A percentile compares a stretch with the other conserved stretches of the same genome.
Conservation (phyloP, 2,329 filamentous ascomycete species). For the Colletotrichum sp. region DNA sequence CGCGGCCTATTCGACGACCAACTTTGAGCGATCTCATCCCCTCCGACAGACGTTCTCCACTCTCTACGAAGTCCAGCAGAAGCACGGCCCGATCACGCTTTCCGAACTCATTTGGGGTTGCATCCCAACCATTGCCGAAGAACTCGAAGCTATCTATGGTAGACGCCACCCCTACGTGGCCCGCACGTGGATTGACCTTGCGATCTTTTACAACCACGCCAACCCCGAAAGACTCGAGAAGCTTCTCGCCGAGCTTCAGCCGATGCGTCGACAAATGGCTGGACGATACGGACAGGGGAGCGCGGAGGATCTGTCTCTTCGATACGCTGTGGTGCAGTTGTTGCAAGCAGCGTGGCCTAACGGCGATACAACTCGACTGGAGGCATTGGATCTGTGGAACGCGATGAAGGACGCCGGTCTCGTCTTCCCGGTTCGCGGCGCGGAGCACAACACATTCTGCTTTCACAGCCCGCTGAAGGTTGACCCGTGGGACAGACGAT, state of each 20-base stretch:
- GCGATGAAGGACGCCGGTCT: constrained; percentile 37
- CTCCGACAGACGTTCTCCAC: constrained; percentile 47
- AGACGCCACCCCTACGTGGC: constrained; percentile 47
- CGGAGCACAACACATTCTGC: constrained; percentile 43
- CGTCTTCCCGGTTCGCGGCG: constrained; percentile 39
- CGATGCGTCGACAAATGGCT: constrained; percentile 39
- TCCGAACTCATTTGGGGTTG: constrained; percentile 48
- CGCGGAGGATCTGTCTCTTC: constrained; percentile 40
- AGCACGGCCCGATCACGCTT: constrained; percentile 45
- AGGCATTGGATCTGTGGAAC: constrained; percentile 42
- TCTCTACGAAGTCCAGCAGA: constrained; percentile 49
- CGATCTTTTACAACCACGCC: constrained; percentile 42
- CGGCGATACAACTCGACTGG: constrained; percentile 37
- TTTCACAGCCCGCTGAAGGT: constrained; percentile 49
- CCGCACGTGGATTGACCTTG: constrained; percentile 45
- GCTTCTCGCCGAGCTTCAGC: constrained; percentile 40
- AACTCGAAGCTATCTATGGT: constrained; percentile 48
- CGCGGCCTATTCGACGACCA: constrained; percentile 46
- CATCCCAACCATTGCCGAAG: constrained; percentile 45
- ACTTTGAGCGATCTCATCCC: constrained; percentile 47
- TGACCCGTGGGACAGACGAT: constrained; percentile 48
- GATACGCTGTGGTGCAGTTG: constrained; percentile 46
- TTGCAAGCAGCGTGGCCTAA: constrained; percentile 39
- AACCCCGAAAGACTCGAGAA: constrained; percentile 40
- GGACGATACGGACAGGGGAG: constrained; percentile 34